Evolutionary conservation across 2,329 filamentous ascomycete genomes (phyloP), one percentile per base, ranked within the genome.

Genomic region (Cladobotryum mycophilum): DNA sequence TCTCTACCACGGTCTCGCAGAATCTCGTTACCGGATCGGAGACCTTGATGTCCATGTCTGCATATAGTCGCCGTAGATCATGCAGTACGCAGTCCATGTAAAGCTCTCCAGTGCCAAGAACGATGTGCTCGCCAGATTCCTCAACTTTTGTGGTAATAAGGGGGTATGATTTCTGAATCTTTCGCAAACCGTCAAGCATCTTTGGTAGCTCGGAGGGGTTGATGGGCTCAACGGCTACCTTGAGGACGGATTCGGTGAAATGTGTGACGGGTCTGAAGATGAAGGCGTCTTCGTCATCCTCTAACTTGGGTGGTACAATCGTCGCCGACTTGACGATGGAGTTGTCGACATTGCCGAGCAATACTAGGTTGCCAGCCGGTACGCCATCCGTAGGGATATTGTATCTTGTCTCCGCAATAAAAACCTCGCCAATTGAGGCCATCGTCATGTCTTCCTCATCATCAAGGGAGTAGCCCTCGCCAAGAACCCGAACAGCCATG

Each of bases 31-130:
- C 92, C 1, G 93, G 93, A 65, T 99, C 93, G 0, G 93, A 99
- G 45, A 99, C 89, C 71, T 97, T 97, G 71, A 99, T 88, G 67
- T 99, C 93, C 93, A 99, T 99, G 62, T 97, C 92, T 13, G 93
- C 91, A 65, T 96, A 99, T n/a, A 97, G 71, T 38, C 85, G 82
- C 48, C 93, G 86, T 43, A 99, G 78, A 65, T 99, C 93, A 67
- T 99, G 93, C 42, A 99, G 78, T 3, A 99, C 92, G 62, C 93
- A 99, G 67, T 99, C 93, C 91, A 99, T 97, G 73, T 99, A 99
- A n/a, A 99, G 76, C 68, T 99, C 93, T 53, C 93, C 93, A 0
- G 93, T 99, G 20, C 93, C 93, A 4, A 99, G 80, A 43, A 99
- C 79, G 57, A 99, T 86, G 65, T 99, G 93, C 69, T 99, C 93